Evolutionary conservation across 148 eudicot genomes (phyloP), one percentile per base, ranked within the genome.

Genomic region (Limonium bicolor): DNA sequence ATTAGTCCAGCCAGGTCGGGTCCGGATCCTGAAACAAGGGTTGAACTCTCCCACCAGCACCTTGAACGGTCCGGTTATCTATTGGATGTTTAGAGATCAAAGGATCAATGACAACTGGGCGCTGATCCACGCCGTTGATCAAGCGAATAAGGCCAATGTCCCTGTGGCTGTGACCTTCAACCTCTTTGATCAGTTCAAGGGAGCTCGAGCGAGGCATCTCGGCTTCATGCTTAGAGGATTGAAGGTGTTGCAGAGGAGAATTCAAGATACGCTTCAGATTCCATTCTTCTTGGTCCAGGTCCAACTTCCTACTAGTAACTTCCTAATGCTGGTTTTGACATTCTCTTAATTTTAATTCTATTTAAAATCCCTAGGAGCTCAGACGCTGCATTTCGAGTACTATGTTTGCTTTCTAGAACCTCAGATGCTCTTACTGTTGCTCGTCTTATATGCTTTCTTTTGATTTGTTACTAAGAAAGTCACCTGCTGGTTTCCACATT

Each of bases 21-120:
- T 78, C 28, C 69, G 90, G 61, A 45, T 85, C 50, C 34, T 90
- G 11, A 84, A 78, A 55, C 39, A 69, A 23, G 72, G 69, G 11
- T 26, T 54, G 2, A 42, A 34, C 27, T 67, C 65, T 32, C 56
- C 41, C 51, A 24, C 42, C 54, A 56, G 3, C 55, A 34, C 1
- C 32, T 14, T 21, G 79, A 77, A 0, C 82, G 94, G 84, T 0
- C 83, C 94, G 1, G 95, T 92, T 20, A 94, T 92, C 33, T 92
- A 92, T 64, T 92, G 99, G 99, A 92, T 85, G 99, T 85, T 92
- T 53, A 73, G 95, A 53, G 99, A 92, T 64, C 99, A 92, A 68
- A 57, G 95, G 69, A 40, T 81, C 58, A 76, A 51, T 31, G 99
- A 92, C 42, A 92, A 92, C 17, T 92, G 99, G 99, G 99, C 99